Percentiles rank a stretch among this genome's conserved stretches.
Conservation (phyloP, 768 basidiomycete genomes). For the Sporobolomyces phaffii region DNA sequence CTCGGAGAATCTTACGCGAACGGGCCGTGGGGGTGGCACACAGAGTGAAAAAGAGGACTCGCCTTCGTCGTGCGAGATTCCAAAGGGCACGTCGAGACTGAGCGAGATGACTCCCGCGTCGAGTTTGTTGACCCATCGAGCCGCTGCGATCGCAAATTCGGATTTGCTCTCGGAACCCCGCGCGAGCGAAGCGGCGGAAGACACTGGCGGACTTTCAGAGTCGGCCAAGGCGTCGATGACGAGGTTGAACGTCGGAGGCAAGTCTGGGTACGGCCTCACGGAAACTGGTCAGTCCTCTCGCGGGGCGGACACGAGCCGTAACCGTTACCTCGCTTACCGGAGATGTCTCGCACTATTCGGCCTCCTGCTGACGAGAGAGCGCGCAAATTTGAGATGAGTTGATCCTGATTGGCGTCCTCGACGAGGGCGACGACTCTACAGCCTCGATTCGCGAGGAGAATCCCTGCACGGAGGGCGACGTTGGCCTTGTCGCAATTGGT, state of each 20-base stretch:
- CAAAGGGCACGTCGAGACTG: slow-evolving; percentile 5
- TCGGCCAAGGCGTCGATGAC: slow-evolving; percentile 18
- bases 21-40: no score
- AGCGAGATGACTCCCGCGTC: neutral
- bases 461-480: neutral
- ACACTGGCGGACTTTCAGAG: neutral
- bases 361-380: slow-evolving; percentile 16
- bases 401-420: neutral
- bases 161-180: neutral
- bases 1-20: no score
- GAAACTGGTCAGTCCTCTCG: no score
- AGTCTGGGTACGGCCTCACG: no score
- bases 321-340: neutral
- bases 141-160: neutral
- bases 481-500: neutral
- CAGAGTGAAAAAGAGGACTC: neutral
- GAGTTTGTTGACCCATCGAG: neutral
- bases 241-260: slow-evolving; percentile 13
- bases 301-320: neutral
- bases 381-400: slow-evolving; percentile 3
- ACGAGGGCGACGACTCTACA: slow-evolving; percentile 14
- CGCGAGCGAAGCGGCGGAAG: neutral
- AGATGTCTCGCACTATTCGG: slow-evolving; percentile 9
- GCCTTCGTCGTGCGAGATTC: slow-evolving; percentile 6
- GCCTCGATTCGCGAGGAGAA: neutral